These are phyloP conservation scores for Torrubiella hemipterigena DNA, from an alignment of 2,329 filamentous ascomycete species.

Conservation along the genomic window DNA sequence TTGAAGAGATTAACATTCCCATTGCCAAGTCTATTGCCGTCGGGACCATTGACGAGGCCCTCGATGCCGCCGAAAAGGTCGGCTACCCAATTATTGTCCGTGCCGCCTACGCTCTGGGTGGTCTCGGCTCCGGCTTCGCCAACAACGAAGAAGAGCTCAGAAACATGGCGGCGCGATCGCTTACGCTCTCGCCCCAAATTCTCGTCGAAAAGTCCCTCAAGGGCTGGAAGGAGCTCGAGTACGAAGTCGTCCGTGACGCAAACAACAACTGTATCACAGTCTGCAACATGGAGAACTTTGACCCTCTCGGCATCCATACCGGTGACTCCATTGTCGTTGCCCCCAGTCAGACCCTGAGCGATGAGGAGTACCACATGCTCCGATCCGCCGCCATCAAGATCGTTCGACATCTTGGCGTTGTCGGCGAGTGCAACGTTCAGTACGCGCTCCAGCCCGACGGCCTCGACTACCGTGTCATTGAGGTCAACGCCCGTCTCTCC, in stretches of 20 bases:
- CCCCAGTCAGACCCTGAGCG: slow-evolving; percentile 89
- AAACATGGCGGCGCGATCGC: slow-evolving; percentile 82
- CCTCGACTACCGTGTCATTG: slow-evolving; percentile 95
- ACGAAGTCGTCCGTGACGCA: slow-evolving; percentile 93
- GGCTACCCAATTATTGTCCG: slow-evolving; percentile 98
- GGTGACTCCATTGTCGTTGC: slow-evolving; percentile 98
- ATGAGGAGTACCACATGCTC: slow-evolving; percentile 99
- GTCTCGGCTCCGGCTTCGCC: slow-evolving; percentile 91
- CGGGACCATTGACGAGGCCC: slow-evolving; percentile 78
- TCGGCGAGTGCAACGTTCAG: slow-evolving; percentile 97
- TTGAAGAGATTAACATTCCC: slow-evolving; percentile 95
- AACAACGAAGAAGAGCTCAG: slow-evolving; percentile 87
- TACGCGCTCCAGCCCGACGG: slow-evolving; percentile 95
- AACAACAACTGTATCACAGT: slow-evolving; percentile 99
- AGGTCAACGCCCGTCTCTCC: slow-evolving; percentile 97
- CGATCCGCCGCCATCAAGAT: slow-evolving; percentile 97
- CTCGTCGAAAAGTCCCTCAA: slow-evolving; percentile 97
- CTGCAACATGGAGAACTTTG: slow-evolving; percentile 78
- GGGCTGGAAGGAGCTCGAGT: slow-evolving; percentile 99
- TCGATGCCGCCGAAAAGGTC: slow-evolving; percentile 73
- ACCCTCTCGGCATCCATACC: slow-evolving; percentile 93
- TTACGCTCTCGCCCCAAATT: slow-evolving; percentile 91
- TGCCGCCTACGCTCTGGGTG: slow-evolving; percentile 90
- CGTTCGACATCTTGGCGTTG: slow-evolving; percentile 88
- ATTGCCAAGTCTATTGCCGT: slow-evolving; percentile 96